Evolutionary conservation across 1,139 yeast genomes (phyloP), one percentile per base, ranked within the genome.

Genomic region (Saccharomyces uvarum): DNA sequence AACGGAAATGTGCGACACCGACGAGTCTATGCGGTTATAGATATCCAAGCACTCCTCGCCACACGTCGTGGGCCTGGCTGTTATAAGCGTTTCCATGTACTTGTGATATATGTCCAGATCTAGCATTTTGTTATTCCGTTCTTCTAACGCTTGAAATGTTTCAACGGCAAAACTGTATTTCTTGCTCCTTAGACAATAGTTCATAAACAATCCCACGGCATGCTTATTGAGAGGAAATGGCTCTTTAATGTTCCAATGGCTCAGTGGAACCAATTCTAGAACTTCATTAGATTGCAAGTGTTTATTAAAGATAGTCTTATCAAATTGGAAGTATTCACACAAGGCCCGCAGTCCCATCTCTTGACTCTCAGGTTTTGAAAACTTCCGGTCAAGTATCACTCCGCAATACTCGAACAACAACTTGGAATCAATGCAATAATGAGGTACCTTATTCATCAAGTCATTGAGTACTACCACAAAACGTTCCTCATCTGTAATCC

Each of bases 341-440:
- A 65, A 32, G 1, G 64, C 63, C 11, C 46, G 27, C 9, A 60
- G 13, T 1, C 62, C 56, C 14, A 55, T 44, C 7, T 44, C 46
- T 21, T 54, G 52, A n/a, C 59, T 46, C 7, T 52, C 51, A 6
- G 27, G 13, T 33, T 52, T 46, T 14, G 19, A 5, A n/a, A 48
- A 58, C 7, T 51, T 47, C 51, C 63, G 61, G 21, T 57, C 46
- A 28, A 52, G 53, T 51, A 66, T 52, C 2, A 59, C 56, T n/a
- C 60, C 62, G 48, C 63, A 59, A 42, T 60, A 56, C 28, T 63
- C 67, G 54, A 63, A 63, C n/a, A 66, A 19, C 27, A 66, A 44
- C 51, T 52, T 61, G 1, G 60, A 51, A 50, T 67, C 70, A 26
- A 65, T 49, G 28, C 52, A 47, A 21, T 50, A 57, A 5, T 51